Conservation (phyloP, 2,329 filamentous ascomycete species). For the Endocalyx cinctus region DNA sequence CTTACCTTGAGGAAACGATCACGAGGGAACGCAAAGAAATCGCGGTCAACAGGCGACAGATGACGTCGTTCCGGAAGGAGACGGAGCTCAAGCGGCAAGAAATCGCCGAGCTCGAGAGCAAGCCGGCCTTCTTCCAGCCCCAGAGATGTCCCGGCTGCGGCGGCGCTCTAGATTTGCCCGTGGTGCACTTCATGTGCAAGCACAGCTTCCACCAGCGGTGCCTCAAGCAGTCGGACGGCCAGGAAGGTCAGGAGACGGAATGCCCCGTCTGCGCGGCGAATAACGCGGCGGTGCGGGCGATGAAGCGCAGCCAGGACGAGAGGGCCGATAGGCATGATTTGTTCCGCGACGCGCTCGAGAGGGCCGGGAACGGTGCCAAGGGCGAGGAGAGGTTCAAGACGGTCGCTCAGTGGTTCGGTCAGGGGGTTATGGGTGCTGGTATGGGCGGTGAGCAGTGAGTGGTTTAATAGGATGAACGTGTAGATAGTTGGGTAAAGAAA, state of each 20-base stretch:
- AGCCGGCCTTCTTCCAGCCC: conserved; percentile 85
- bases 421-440: conserved; percentile 69
- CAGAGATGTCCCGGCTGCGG: conserved; percentile 83
- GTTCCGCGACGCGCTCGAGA: conserved; percentile 75
- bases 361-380: no score
- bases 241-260: conserved; percentile 56
- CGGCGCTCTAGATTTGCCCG: conserved; percentile 74
- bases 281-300: conserved; percentile 84
- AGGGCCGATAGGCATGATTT: conserved; percentile 82
- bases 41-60: conserved; percentile 70
- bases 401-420: conserved; percentile 89
- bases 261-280: conserved; percentile 81
- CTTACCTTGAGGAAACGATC: conserved; percentile 85
- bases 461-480: no score
- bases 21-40: conserved; percentile 86
- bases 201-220: conserved; percentile 95
- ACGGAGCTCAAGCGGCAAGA: conserved; percentile 76
- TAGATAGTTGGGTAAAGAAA: no score
- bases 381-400: conserved; percentile 85
- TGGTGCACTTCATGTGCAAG: conserved; percentile 94
- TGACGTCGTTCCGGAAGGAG: conserved; percentile 77
- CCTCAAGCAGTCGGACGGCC: conserved; percentile 50
- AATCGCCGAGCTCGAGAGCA: conserved; percentile 68
- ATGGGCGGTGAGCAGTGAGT: conserved; percentile 10
- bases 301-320: conserved; percentile 81